Conservation (phyloP, 805 yeast genomes). For the Starmerella sirachaensis region DNA sequence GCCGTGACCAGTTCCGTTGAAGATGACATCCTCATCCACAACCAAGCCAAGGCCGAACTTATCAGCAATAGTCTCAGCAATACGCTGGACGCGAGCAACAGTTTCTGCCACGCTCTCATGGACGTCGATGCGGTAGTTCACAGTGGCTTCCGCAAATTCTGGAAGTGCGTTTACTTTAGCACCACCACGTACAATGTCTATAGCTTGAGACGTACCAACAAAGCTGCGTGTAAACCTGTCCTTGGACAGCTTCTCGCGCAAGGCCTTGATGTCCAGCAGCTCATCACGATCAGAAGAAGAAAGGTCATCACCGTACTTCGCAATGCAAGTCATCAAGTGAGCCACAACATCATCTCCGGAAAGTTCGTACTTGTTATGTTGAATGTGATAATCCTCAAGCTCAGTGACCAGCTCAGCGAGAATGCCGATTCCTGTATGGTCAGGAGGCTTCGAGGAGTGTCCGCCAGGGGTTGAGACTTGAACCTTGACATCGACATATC, state of each 20-base stretch:
- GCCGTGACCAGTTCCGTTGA: slow-evolving; percentile 31
- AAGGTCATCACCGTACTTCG: slow-evolving; percentile 35
- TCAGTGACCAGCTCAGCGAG: slow-evolving; percentile 44
- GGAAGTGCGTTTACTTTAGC: slow-evolving; percentile 68
- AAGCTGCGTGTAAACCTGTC: slow-evolving; percentile 1
- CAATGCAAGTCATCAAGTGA: slow-evolving; percentile 45
- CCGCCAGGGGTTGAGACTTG: slow-evolving; percentile 58
- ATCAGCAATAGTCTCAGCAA: slow-evolving; percentile 33
- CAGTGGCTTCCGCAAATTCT: slow-evolving; percentile 40
- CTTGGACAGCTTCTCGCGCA: background rate
- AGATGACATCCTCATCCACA: slow-evolving; percentile 23
- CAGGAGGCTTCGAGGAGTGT: slow-evolving; percentile 71
- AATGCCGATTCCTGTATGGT: slow-evolving; percentile 69
- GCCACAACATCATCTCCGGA: slow-evolving; percentile 32
- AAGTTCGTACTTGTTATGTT: slow-evolving; percentile 40
- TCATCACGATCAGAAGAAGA: slow-evolving; percentile 19
- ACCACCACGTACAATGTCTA: slow-evolving; percentile 59
- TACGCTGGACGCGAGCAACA: slow-evolving; percentile 28
- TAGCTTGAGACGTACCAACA: slow-evolving; percentile 47
- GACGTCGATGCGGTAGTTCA: slow-evolving; percentile 55
- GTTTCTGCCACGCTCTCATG: slow-evolving; percentile 41
- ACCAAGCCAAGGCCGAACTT: slow-evolving; percentile 36
- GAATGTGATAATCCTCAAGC: slow-evolving; percentile 38
- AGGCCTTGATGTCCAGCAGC: background rate
- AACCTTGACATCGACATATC: slow-evolving; percentile 40